Conservation (phyloP, 495 filamentous ascomycete species). For the Podospora anserina region DNA sequence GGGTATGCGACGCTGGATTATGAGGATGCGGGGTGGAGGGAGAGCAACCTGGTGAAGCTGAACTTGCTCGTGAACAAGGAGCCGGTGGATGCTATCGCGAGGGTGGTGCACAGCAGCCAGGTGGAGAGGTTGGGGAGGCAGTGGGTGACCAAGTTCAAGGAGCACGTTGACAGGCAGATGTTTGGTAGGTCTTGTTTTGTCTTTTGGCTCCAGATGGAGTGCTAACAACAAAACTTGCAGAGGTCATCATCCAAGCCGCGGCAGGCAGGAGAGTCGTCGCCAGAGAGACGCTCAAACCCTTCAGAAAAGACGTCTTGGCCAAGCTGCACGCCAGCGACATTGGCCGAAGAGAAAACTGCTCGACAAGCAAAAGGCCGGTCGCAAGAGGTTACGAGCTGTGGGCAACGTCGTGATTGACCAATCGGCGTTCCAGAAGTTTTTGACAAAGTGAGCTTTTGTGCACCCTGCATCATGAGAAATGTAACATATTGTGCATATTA, state of each 20-base stretch:
- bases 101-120: constrained; percentile 80
- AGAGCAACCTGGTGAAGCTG: constrained; percentile 79
- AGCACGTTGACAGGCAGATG: constrained; percentile 92
- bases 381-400: constrained; percentile 74
- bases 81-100: constrained; percentile 90
- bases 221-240: constrained; percentile 31
- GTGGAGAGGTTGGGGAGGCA: constrained; percentile 68
- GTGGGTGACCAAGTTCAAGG: constrained; percentile 96
- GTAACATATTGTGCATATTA: not conserved
- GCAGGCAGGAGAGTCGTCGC: constrained; percentile 82
- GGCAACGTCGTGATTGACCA: constrained; percentile 89
- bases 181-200: constrained; percentile 47
- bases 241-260: constrained; percentile 91
- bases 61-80: constrained; percentile 89
- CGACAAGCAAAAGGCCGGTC: constrained; percentile 95
- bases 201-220: not conserved
- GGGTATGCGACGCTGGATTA: constrained; percentile 82
- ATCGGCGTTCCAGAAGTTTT: constrained; percentile 86
- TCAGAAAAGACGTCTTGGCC: constrained; percentile 87
- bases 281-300: constrained; percentile 92
- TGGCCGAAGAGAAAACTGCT: constrained; percentile 74
- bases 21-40: constrained; percentile 86
- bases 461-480: not conserved
- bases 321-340: constrained; percentile 94
- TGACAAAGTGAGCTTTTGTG: constrained; percentile 47